Evolutionary conservation across 164 flowering plant genomes (phyloP).

Genomic region (Piper betle): DNA sequence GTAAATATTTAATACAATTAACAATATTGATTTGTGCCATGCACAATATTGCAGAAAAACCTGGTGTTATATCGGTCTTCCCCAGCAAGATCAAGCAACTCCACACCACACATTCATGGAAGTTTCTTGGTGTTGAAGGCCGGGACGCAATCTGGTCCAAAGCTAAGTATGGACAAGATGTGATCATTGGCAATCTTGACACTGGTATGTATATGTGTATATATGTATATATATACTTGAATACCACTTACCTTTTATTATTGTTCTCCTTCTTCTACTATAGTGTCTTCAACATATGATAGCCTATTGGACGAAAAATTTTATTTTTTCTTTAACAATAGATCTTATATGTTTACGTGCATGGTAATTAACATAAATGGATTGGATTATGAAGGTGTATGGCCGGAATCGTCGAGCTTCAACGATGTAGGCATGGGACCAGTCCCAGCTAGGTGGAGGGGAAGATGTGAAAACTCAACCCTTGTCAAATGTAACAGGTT

Average conservation of each 20-base stretch:
- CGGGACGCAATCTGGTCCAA: slow-evolving; percentile 35
- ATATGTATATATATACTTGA: no score
- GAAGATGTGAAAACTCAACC: slow-evolving; percentile 28
- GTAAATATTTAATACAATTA: background rate
- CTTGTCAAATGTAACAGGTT: slow-evolving; percentile 38
- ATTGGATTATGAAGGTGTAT: slow-evolving; percentile 32
- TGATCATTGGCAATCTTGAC: slow-evolving; percentile 65
- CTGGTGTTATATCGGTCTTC: slow-evolving; percentile 58
- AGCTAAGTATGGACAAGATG: slow-evolving; percentile 64
- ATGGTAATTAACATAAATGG: background rate
- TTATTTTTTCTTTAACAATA: no score
- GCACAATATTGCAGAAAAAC: slow-evolving; percentile 30
- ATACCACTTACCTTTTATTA: background rate
- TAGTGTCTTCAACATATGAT: no score
- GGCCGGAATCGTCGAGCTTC: slow-evolving; percentile 71
- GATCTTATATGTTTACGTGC: no score
- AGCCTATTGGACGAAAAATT: no score
- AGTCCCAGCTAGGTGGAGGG: slow-evolving; percentile 57
- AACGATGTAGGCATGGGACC: slow-evolving; percentile 45
- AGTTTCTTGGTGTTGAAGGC: slow-evolving; percentile 38
- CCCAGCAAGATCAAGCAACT: slow-evolving; percentile 27
- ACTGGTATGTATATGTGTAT: slow-evolving; percentile 25
- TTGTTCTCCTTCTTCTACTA: no score
- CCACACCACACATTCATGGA: slow-evolving; percentile 73
- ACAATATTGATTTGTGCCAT: background rate